phyloP scores from a whole-genome alignment of 1,284 basidiomycete species.

The Sanghuangporus sanghuang region DNA sequence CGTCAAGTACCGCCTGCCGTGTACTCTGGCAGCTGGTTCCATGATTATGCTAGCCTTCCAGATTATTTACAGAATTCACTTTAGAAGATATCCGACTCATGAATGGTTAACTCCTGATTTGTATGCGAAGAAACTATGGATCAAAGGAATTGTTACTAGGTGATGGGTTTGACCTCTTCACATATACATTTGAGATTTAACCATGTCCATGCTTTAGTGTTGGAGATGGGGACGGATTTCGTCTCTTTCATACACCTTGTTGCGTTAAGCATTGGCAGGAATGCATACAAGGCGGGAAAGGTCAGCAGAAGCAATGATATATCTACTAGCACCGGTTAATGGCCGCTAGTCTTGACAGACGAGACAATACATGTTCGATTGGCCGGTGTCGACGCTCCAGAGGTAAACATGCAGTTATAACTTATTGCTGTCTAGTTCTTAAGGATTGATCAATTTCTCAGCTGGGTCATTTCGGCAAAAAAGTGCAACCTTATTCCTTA shows the following conservation, averaged over 20 bases:
- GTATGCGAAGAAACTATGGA: constrained; percentile 51
- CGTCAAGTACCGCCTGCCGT: background rate
- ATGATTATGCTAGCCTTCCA: constrained; percentile 35
- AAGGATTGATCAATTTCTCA: constrained; percentile 24
- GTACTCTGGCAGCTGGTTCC: constrained; percentile 32
- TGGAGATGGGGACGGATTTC: constrained; percentile 77
- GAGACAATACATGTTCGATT: constrained; percentile 82
- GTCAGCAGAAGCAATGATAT: constrained; percentile 30
- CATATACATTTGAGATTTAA: background rate
- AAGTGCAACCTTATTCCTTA: constrained; percentile 62
- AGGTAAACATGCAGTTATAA: constrained; percentile 40
- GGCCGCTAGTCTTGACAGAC: constrained; percentile 57
- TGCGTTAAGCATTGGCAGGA: constrained; percentile 66
- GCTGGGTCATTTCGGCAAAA: constrained; percentile 76
- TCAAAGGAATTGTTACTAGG: constrained; percentile 73
- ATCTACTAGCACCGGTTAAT: background rate
- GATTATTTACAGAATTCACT: constrained; percentile 48
- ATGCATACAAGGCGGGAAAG: constrained; percentile 51
- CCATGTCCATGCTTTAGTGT: constrained; percentile 44
- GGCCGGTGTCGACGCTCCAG: constrained; percentile 87
- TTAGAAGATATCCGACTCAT: constrained; percentile 51
- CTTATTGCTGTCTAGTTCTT: background rate
- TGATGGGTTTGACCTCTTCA: constrained; percentile 28
- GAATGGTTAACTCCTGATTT: constrained; percentile 62
- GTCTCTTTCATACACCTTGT: constrained; percentile 79